Evolutionary conservation across 352 stramenopile genomes (phyloP).

Genomic region (Phytopythium ostracodes): DNA sequence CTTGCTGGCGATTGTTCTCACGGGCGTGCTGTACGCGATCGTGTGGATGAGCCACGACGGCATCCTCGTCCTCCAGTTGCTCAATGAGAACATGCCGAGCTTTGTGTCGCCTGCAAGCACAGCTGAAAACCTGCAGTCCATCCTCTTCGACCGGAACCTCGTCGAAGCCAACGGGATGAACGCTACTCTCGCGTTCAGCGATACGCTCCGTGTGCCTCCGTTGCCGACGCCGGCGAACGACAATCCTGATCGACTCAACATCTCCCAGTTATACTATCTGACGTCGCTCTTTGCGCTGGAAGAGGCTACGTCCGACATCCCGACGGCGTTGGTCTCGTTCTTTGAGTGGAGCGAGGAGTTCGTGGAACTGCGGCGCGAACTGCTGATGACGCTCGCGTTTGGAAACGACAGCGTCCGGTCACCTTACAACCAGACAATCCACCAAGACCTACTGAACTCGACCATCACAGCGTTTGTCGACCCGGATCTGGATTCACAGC

Average conservation of each 20-base stretch:
- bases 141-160: slow-evolving; percentile 50
- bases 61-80: slow-evolving; percentile 30
- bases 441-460: slow-evolving; percentile 48
- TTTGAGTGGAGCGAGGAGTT: slow-evolving; percentile 60
- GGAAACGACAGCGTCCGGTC: slow-evolving; percentile 35
- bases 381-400: slow-evolving; percentile 31
- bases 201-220: slow-evolving; percentile 57
- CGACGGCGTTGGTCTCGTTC: slow-evolving; percentile 26
- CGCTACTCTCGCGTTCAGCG: slow-evolving; percentile 44
- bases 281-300: slow-evolving; percentile 39
- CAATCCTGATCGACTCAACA: slow-evolving; percentile 32
- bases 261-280: slow-evolving; percentile 45
- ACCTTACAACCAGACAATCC: slow-evolving; percentile 42
- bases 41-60: slow-evolving; percentile 46
- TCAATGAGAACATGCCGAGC: slow-evolving; percentile 27
- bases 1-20: slow-evolving; percentile 36
- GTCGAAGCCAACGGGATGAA: slow-evolving; percentile 26
- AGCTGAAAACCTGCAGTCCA: slow-evolving; percentile 18
- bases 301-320: slow-evolving; percentile 7
- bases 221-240: slow-evolving; percentile 45
- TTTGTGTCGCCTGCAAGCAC: slow-evolving; percentile 21
- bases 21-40: slow-evolving; percentile 44
- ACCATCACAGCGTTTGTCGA: slow-evolving; percentile 36
- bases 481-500: slow-evolving; percentile 30
- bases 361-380: slow-evolving; percentile 15